Evolutionary conservation across 768 basidiomycete species (phyloP).

Genomic region (Pisolithus microcarpus): DNA sequence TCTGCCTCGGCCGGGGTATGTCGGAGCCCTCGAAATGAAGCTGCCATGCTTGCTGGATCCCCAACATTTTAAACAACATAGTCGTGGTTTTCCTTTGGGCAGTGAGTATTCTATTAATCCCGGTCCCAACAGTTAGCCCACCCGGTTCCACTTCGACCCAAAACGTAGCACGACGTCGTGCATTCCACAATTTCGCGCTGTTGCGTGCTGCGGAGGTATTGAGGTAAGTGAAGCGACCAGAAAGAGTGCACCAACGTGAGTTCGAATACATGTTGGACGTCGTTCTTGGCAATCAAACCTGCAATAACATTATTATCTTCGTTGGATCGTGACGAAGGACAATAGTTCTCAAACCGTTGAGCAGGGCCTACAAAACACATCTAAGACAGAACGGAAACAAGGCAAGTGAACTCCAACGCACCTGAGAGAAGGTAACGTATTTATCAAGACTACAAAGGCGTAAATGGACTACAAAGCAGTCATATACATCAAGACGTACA

Average conservation of each 20-base stretch:
- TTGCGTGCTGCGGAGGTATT: constrained; percentile 23
- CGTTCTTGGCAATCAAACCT: constrained; percentile 20
- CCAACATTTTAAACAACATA: constrained; percentile 70
- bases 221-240: constrained; percentile 11
- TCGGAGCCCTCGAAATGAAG: constrained; percentile 18
- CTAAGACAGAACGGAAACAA: constrained; percentile 23
- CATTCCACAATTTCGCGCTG: constrained; percentile 57
- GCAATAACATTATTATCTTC: neutral
- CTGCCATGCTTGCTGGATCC: constrained; percentile 52
- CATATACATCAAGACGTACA: constrained; percentile 32
- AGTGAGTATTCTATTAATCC: too few relatives aligned
- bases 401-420: constrained; percentile 24
- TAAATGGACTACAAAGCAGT: constrained; percentile 24
- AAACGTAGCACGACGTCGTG: constrained; percentile 52
- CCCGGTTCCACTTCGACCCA: constrained; percentile 73
- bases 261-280: constrained; percentile 22
- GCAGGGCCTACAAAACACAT: constrained; percentile 12
- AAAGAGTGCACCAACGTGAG: constrained; percentile 11
- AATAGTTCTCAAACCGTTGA: constrained; percentile 11
- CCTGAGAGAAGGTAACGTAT: constrained; percentile 26
- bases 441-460: constrained; percentile 35
- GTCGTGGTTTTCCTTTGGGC: constrained; percentile 60
- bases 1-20: constrained; percentile 48
- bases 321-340: neutral
- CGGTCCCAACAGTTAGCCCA: constrained; percentile 13